These are phyloP conservation scores for Globisporangium cylindrosporum DNA, from an alignment of 352 stramenopile species.

Conservation along the genomic window DNA sequence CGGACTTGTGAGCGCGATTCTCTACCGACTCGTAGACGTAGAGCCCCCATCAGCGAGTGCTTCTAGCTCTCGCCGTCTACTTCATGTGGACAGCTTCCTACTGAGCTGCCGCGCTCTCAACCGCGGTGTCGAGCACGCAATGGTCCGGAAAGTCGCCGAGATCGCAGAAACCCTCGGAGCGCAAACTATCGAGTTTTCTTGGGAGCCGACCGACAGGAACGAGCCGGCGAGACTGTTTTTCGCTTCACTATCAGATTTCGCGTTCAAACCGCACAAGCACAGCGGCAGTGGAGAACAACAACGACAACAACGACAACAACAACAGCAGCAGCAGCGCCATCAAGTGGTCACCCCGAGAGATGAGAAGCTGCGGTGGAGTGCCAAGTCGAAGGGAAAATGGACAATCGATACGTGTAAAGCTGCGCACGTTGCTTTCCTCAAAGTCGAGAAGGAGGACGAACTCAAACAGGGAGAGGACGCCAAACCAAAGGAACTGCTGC, in stretches of 20 bases:
- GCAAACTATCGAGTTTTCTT: constrained; percentile 31
- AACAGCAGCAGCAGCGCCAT: background rate
- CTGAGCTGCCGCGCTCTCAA: constrained; percentile 74
- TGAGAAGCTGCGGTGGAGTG: constrained; percentile 8
- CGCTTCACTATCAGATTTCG: constrained; percentile 22
- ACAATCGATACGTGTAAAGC: constrained; percentile 2
- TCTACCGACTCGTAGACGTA: constrained; percentile 25
- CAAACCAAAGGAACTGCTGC: background rate
- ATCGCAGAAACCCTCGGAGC: constrained; percentile 19
- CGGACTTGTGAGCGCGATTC: constrained; percentile 49
- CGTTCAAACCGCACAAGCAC: background rate
- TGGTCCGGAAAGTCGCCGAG: constrained; percentile 49
- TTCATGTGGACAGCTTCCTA: constrained; percentile 56
- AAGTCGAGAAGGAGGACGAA: background rate
- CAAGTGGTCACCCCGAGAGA: background rate
- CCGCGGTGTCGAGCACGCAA: constrained; percentile 65
- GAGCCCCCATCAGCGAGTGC: background rate
- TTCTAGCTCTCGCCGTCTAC: background rate
- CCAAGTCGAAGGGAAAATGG: constrained; percentile 11
- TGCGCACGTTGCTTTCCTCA: constrained; percentile 7
- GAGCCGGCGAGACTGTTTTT: constrained; percentile 61
- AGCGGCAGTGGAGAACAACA: background rate
- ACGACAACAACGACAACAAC: background rate
- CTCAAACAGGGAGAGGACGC: background rate
- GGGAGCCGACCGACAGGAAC: constrained; percentile 68